Percentiles rank a stretch among this genome's conserved stretches.
These are phyloP conservation scores for Evernia prunastri DNA, from an alignment of 495 filamentous ascomycete species.

Conservation along the genomic window DNA sequence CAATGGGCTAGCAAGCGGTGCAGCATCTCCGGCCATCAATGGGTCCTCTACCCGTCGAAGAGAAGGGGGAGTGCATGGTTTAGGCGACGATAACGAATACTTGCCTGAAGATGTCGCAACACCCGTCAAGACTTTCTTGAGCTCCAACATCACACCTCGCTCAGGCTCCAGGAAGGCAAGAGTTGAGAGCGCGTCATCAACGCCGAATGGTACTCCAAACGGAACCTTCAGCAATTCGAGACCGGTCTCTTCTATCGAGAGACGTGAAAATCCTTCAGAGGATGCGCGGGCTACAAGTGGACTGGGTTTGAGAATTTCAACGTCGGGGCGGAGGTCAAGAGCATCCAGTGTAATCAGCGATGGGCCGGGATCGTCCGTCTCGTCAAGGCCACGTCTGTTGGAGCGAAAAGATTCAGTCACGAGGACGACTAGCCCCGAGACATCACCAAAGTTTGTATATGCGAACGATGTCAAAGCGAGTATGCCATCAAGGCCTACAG, in stretches of 20 bases:
- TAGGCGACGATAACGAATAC: constrained; percentile 27
- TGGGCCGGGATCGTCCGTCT: constrained; percentile 13
- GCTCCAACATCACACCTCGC: constrained; percentile 63
- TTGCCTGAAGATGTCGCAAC: constrained; percentile 41
- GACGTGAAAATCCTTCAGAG: constrained; percentile 26
- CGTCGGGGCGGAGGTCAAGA: constrained; percentile 4
- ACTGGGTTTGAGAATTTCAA: constrained; percentile 10
- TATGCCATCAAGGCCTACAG: constrained; percentile 27
- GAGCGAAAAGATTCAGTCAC: constrained; percentile 8
- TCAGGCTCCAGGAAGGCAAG: constrained; percentile 60
- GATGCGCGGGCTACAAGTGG: constrained; percentile 8
- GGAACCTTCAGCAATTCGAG: constrained; percentile 36
- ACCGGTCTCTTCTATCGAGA: constrained; percentile 31
- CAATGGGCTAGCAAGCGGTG: constrained; percentile 36
- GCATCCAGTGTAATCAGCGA: constrained; percentile 20
- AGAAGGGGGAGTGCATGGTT: constrained; percentile 33
- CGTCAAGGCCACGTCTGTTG: background rate
- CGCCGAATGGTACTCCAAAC: constrained; percentile 51
- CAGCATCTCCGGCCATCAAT: constrained; percentile 33
- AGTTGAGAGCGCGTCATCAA: constrained; percentile 56
- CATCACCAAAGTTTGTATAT: constrained; percentile 66
- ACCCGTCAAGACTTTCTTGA: constrained; percentile 49
- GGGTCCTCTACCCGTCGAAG: constrained; percentile 37
- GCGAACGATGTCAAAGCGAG: constrained; percentile 58
- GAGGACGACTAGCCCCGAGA: constrained; percentile 32